Conservation (phyloP, 2,329 filamentous ascomycete genomes). For the Penicillium sp. region DNA sequence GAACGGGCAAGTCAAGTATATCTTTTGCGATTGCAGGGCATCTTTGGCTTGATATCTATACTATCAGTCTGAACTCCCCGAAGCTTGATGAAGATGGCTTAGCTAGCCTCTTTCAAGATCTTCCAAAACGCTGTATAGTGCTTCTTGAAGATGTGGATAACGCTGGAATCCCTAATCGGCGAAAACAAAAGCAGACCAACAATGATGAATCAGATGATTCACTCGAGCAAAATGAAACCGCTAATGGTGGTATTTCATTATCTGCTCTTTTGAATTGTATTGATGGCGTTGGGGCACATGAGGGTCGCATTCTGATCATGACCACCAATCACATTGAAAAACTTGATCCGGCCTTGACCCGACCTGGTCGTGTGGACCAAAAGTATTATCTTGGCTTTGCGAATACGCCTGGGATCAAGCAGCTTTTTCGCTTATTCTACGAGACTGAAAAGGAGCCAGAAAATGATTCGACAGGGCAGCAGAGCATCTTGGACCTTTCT, state of each 20-base stretch:
- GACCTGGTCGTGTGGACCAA: slow-evolving; percentile 67
- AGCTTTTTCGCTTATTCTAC: not conserved
- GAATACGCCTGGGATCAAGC: not conserved
- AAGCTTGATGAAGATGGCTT: slow-evolving; percentile 59
- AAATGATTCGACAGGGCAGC: not conserved
- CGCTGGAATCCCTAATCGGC: not conserved
- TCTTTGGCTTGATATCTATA: slow-evolving; percentile 54
- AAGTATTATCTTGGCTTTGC: slow-evolving; percentile 42
- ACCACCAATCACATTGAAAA: slow-evolving; percentile 73
- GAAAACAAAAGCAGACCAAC: not conserved
- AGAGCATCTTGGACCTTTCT: not conserved
- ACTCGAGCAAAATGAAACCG: not conserved
- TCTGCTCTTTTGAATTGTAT: slow-evolving; percentile 79
- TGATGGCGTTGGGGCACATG: slow-evolving; percentile 75
- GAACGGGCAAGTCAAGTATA: slow-evolving; percentile 3
- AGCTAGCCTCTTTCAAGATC: slow-evolving; percentile 54
- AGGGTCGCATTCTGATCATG: slow-evolving; percentile 77
- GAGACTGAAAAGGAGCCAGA: not conserved
- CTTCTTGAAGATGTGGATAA: slow-evolving; percentile 66
- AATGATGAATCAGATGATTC: not conserved
- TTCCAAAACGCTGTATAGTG: slow-evolving; percentile 62
- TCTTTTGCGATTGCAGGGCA: not conserved
- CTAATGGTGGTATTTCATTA: slow-evolving; percentile 49
- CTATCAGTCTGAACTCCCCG: slow-evolving; percentile 57
- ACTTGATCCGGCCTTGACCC: slow-evolving; percentile 69